Evolutionary conservation across 2,329 filamentous ascomycete species (phyloP).

Genomic region (Orbilia ellipsospora): DNA sequence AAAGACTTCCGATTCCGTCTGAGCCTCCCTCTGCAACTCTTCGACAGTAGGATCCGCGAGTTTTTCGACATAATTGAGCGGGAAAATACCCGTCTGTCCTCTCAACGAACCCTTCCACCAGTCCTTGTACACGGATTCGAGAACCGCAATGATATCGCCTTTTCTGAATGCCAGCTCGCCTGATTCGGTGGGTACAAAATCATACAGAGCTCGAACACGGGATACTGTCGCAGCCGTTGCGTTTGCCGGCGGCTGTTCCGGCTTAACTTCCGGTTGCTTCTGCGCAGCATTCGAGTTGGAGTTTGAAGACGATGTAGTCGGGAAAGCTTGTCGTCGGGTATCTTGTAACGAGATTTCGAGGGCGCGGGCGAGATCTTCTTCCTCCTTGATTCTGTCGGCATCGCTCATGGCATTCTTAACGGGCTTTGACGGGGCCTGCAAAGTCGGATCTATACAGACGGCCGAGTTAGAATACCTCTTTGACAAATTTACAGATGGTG

Average conservation of each 20-base stretch:
- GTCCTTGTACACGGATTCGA: constrained; percentile 98
- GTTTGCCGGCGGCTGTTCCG: constrained; percentile 72
- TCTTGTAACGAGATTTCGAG: constrained; percentile 92
- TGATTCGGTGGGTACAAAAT: constrained; percentile 92
- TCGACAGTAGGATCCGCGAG: constrained; percentile 92
- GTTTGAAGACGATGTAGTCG: constrained; percentile 58
- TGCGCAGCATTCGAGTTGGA: constrained; percentile 60
- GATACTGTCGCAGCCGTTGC: constrained; percentile 97
- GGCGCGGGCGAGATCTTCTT: constrained; percentile 96
- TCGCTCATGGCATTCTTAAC: constrained; percentile 93
- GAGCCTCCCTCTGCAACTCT: constrained; percentile 91
- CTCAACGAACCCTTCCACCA: constrained; percentile 98
- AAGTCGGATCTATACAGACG: constrained; percentile 76
- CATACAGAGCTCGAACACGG: constrained; percentile 89
- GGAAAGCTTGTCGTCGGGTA: constrained; percentile 72
- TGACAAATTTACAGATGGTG: not conserved
- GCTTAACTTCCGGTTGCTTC: constrained; percentile 63
- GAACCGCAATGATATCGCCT: constrained; percentile 94
- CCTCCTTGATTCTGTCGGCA: constrained; percentile 89
- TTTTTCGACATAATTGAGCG: constrained; percentile 98
- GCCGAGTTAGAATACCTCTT: not conserved
- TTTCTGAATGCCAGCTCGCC: constrained; percentile 96
- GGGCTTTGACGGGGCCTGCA: constrained; percentile 91
- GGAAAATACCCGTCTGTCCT: constrained; percentile 96
- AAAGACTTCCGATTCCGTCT: constrained; percentile 88